Evolutionary conservation across 2,329 filamentous ascomycete species (phyloP).

Genomic region (Hymenoscyphus occultus): DNA sequence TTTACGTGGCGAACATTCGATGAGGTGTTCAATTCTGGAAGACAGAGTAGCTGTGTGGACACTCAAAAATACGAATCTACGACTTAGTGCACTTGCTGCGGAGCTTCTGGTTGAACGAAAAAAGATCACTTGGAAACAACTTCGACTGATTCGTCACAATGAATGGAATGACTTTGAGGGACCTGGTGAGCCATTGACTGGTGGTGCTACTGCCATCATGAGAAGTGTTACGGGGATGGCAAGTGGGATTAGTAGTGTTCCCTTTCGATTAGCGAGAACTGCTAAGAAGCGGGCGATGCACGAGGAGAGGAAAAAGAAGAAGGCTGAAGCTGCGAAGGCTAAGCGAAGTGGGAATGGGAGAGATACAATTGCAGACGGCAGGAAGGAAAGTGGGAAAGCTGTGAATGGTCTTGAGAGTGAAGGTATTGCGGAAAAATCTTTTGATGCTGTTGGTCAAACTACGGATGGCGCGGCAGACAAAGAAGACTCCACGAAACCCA

Average conservation of each 20-base stretch:
- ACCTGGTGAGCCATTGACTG: constrained; percentile 69
- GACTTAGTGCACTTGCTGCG: constrained; percentile 62
- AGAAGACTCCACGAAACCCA: not conserved
- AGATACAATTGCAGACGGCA: not conserved
- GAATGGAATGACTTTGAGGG: constrained; percentile 79
- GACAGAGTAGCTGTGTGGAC: constrained; percentile 65
- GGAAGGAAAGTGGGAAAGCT: constrained; percentile 6
- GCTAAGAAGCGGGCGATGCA: constrained; percentile 53
- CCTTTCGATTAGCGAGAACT: constrained; percentile 57
- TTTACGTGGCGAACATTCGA: constrained; percentile 49
- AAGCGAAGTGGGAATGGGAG: constrained; percentile 9
- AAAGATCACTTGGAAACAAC: constrained; percentile 59
- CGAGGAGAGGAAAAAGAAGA: constrained; percentile 42
- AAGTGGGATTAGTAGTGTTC: constrained; percentile 62
- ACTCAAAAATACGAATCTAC: constrained; percentile 57
- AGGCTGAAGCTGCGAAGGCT: constrained; percentile 22
- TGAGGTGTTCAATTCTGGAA: constrained; percentile 64
- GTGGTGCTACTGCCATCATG: constrained; percentile 59
- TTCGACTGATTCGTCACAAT: constrained; percentile 62
- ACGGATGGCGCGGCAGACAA: not conserved
- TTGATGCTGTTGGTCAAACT: not conserved
- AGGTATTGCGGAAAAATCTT: not conserved
- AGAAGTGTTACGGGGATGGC: constrained; percentile 57
- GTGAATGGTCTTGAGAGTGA: constrained; percentile 7
- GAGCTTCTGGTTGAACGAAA: constrained; percentile 60